A percentile compares a stretch with the other conserved stretches of the same genome.
Conservation (phyloP, 225 moss, liverwort and hornwort species). For the Rhytidiadelphus loreus region DNA sequence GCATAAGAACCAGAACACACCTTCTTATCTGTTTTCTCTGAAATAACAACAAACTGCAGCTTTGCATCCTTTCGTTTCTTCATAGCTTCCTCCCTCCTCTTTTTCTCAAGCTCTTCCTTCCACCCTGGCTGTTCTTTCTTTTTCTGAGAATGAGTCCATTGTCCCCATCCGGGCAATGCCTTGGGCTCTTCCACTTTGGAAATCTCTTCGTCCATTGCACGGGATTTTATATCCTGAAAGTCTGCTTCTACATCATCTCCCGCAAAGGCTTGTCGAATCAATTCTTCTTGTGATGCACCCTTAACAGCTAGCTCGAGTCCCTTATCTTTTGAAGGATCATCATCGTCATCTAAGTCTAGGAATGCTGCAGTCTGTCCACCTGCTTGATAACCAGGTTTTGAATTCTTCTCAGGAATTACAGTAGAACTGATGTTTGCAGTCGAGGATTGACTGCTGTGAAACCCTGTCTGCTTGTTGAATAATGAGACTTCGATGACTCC, state of each 20-base stretch:
- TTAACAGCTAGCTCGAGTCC: constrained; percentile 22
- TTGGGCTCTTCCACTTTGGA: constrained; percentile 42
- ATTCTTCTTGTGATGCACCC: constrained; percentile 55
- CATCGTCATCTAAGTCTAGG: constrained; percentile 24
- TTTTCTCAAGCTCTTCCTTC: constrained; percentile 61
- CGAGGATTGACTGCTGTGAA: constrained; percentile 2
- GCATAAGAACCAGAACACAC: constrained; percentile 9
- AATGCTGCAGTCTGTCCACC: constrained; percentile 7
- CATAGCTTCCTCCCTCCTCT: constrained; percentile 39
- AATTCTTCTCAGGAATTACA: neutral
- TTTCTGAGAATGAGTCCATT: constrained; percentile 74
- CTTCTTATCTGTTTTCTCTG: constrained; percentile 83
- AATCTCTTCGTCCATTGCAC: constrained; percentile 60
- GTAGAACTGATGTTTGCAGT: neutral
- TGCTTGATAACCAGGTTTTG: neutral
- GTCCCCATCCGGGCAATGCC: constrained; percentile 88
- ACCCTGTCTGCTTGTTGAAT: constrained; percentile 32
- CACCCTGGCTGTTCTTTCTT: constrained; percentile 46
- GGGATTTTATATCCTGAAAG: constrained; percentile 65
- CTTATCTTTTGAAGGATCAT: constrained; percentile 1
- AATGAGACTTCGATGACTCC: constrained; percentile 25
- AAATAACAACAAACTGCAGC: constrained; percentile 77
- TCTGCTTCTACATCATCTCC: constrained; percentile 97
- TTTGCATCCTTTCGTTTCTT: constrained; percentile 72
- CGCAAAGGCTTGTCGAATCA: constrained; percentile 93